Base-by-base conservation (phyloP, 257 asterid genomes). In the Lantana camara region DNA sequence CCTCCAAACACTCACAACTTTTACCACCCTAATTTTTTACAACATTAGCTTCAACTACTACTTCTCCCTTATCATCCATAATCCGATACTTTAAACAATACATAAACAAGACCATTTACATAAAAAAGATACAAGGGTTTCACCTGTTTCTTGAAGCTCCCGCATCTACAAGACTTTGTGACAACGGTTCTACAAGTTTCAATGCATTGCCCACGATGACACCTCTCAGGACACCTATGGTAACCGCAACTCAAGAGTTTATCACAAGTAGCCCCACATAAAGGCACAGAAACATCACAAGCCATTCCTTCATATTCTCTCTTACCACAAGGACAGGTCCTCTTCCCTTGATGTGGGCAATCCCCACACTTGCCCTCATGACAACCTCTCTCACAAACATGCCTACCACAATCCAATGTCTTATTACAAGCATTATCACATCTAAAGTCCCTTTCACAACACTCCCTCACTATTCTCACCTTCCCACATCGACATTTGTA, bases 291-390 rank as follows among this genome's bases (percentile, higher is more conserved):
- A 53, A 78, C 90, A 72, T 92, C 97, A 75, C 97, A 92, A 13
- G 88, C 83, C 85, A 90, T 82, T 76, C 96, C 95, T 63, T 85
- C 95, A 42, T 89, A 66, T 4, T 68, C 79, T 77, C 73, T 87
- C 82, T 80, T 85, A 57, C 98, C 96, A 79, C 98, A 92, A 32
- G 97, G 98, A 62, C 98, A 92, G 42, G 88, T 79, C 75, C 93
- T 82, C 81, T 77, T 89, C 70, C 97, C 97, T 77, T 89, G 96
- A 34, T 68, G 66, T 1, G 96, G 95, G 57, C 98, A 92, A 52
- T 74, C 87, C 55, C 93, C 97, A 61, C 96, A 92, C 45, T 77
- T 84, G 10, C 88, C 97, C 71, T 77, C 77, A 46, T 92, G 98
- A 51, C 97, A 92, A 13, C 98, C 98, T 51, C 82, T 77, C 65